Percentiles rank a stretch among this genome's conserved stretches.
phyloP scores from a whole-genome alignment of 2,329 filamentous ascomycete species.

The Phoma herbarum region DNA sequence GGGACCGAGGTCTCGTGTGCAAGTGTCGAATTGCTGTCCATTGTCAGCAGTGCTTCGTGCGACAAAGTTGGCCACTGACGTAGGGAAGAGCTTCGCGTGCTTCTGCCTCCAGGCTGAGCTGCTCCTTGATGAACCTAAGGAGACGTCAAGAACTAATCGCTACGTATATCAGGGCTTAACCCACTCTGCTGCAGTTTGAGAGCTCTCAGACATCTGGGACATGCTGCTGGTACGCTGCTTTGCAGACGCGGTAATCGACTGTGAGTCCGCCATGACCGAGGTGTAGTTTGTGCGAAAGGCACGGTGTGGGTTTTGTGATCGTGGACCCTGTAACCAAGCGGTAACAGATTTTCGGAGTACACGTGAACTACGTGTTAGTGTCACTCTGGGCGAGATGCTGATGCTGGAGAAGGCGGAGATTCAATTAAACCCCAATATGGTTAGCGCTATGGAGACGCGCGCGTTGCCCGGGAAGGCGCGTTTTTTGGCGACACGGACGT shows the following conservation, averaged over 20 bases:
- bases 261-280: conserved; percentile 39
- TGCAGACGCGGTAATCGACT: conserved; percentile 30
- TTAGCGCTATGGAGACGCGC: conserved; percentile 24
- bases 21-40: conserved; percentile 85
- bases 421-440: conserved; percentile 20
- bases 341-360: neutral
- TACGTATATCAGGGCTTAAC: conserved; percentile 3
- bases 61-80: conserved; percentile 61
- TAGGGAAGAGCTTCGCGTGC: conserved; percentile 95
- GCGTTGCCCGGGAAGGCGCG: conserved; percentile 17
- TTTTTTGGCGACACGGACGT: conserved; percentile 18
- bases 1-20: conserved; percentile 87
- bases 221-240: conserved; percentile 51
- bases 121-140: conserved; percentile 81
- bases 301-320: neutral
- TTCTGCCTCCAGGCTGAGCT: conserved; percentile 91
- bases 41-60: conserved; percentile 24
- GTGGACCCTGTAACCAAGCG: neutral
- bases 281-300: neutral
- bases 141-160: neutral
- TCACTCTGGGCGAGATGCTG: conserved; percentile 6
- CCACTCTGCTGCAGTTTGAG: conserved; percentile 63
- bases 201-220: conserved; percentile 59
- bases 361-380: neutral
- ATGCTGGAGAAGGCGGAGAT: conserved; percentile 2